These are phyloP conservation scores for Tuber brumale DNA, from an alignment of 495 filamentous ascomycete species.

Conservation along the genomic window DNA sequence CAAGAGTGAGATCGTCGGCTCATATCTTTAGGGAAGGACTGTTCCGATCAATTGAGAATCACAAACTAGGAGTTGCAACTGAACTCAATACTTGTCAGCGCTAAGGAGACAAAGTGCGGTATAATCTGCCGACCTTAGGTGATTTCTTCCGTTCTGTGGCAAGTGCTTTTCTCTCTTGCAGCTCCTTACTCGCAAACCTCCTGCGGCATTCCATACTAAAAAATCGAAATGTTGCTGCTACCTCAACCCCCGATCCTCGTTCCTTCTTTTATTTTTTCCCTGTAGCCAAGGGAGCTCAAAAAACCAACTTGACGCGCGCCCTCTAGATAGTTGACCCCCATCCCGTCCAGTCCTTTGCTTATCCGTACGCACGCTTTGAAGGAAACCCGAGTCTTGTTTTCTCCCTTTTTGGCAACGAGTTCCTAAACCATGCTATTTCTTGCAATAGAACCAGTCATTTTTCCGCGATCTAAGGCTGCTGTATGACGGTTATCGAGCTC, in stretches of 20 bases:
- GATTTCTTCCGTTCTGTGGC: slow-evolving; percentile 25
- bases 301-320: neutral
- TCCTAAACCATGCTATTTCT: neutral
- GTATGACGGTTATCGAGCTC: slow-evolving; percentile 33
- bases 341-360: neutral
- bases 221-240: slow-evolving; percentile 9
- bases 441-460: neutral
- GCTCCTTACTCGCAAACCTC: neutral
- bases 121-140: slow-evolving; percentile 33
- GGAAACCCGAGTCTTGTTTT: neutral
- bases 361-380: neutral
- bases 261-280: slow-evolving; percentile 16
- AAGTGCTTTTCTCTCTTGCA: slow-evolving; percentile 12
- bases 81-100: neutral
- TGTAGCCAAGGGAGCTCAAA: neutral
- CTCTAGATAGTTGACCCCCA: neutral
- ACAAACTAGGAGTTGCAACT: neutral
- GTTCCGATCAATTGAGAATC: neutral
- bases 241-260: slow-evolving; percentile 20
- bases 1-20: slow-evolving; percentile 19
- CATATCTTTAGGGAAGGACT: slow-evolving; percentile 4
- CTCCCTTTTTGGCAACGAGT: neutral
- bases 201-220: neutral
- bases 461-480: neutral
- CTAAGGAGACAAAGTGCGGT: slow-evolving; percentile 14